These are phyloP conservation scores for Neoboletus subvelutipes DNA, from an alignment of 768 basidiomycete genomes.

Conservation along the genomic window DNA sequence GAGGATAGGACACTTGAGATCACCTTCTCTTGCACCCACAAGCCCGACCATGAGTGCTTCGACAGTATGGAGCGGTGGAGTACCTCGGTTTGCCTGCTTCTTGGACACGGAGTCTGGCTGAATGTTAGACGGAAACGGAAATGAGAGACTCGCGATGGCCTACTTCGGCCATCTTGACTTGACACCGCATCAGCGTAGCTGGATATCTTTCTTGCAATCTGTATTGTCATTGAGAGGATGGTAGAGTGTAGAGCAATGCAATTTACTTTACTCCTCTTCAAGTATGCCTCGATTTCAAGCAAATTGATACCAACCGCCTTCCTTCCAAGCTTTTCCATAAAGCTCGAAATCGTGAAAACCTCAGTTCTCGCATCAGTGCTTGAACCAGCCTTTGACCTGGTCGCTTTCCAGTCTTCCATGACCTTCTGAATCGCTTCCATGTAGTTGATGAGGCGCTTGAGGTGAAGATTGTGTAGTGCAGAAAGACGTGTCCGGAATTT, in stretches of 20 bases:
- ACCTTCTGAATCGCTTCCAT: constrained; percentile 68
- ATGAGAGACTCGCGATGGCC: not conserved
- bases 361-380: constrained; percentile 38
- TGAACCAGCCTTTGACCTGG: constrained; percentile 18
- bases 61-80: constrained; percentile 77
- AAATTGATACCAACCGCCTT: constrained; percentile 77
- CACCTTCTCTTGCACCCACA: constrained; percentile 76
- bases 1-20: not conserved
- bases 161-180: constrained; percentile 39
- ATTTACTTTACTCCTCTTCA: constrained; percentile 87
- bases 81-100: constrained; percentile 36
- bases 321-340: constrained; percentile 64
- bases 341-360: constrained; percentile 65
- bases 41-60: constrained; percentile 78
- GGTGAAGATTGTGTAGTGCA: constrained; percentile 67
- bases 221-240: not conserved
- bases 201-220: constrained; percentile 81
- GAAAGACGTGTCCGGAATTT: constrained; percentile 80
- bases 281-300: constrained; percentile 76
- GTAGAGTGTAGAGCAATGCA: not conserved
- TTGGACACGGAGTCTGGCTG: constrained; percentile 7
- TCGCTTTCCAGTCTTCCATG: constrained; percentile 48
- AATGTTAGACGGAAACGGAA: not conserved
- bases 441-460: constrained; percentile 76
- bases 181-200: constrained; percentile 71